Percentiles rank a stretch among this genome's conserved stretches.
phyloP scores from a whole-genome alignment of 108 stramenopile genomes.

The Conticribra weissflogii region DNA sequence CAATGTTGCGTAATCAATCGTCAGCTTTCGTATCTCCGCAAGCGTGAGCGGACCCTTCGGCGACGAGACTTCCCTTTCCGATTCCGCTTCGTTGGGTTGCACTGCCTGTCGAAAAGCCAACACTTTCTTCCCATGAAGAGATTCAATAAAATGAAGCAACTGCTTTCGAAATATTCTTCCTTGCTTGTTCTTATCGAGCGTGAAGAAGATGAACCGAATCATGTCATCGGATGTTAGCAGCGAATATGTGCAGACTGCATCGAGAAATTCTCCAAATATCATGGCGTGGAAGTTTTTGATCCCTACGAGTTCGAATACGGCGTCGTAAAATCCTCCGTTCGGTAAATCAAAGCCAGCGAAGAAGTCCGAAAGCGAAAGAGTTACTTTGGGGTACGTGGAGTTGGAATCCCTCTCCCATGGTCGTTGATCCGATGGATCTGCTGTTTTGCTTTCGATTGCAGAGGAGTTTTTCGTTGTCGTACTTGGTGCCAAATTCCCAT shows the following conservation, averaged over 20 bases:
- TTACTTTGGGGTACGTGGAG: background rate
- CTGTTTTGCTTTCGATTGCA: background rate
- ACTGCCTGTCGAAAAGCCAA: constrained; percentile 4
- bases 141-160: constrained; percentile 25
- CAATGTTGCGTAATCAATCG: constrained; percentile 14
- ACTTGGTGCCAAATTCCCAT: no score
- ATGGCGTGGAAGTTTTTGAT: constrained; percentile 32
- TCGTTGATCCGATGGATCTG: constrained; percentile 2
- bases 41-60: background rate
- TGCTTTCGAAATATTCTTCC: constrained; percentile 3
- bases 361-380: constrained; percentile 10
- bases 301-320: constrained; percentile 32
- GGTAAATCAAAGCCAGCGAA: constrained; percentile 14
- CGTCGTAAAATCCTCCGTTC: constrained; percentile 28
- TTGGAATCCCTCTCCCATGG: constrained; percentile 19
- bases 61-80: background rate
- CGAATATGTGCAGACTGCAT: constrained; percentile 18
- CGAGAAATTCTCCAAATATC: constrained; percentile 29
- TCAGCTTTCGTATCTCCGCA: background rate
- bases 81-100: background rate
- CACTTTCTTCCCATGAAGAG: constrained; percentile 16
- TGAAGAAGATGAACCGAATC: constrained; percentile 37
- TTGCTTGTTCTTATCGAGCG: constrained; percentile 10
- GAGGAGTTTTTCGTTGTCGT: background rate
- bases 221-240: constrained; percentile 32